Evolutionary conservation across 176 grass and related monocot genomes (phyloP), one percentile per base, ranked within the genome.

Genomic region (Tuctoria greenei): DNA sequence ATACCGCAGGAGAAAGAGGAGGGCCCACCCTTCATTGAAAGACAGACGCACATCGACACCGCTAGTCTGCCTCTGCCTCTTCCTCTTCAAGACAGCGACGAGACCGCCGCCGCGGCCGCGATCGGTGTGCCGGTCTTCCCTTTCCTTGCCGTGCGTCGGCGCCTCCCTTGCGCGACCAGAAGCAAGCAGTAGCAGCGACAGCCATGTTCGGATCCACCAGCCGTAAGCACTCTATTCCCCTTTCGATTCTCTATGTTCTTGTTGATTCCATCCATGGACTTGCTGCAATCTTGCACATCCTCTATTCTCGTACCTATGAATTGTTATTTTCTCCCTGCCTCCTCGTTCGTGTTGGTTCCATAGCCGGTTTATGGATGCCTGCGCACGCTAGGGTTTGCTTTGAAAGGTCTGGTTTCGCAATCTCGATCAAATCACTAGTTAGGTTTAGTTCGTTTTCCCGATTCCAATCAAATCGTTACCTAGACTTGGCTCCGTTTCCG

Each of bases 191-290:
- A 64, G 5, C 39, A 51, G 66, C 39, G 54, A 77, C 55, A 72
- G 79, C 79, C 79, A 90, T 90, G 88, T 90, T 90, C 70, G 88
- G 88, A 64, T 79, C 83, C n/a, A 86, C 34, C 57, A 90, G 71
- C 47, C 80, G 88, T 90, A 90, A 78, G 82, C 50, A 4, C 9
- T 14, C 17, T 14, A 8, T 9, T 8, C 1, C 0, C 45, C 38
- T n/a, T n/a, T 8, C 51, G 20, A 21, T n/a, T 9, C 16, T 5
- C 20, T 4, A 20, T 25, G 1, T 70, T 2, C 44, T 18, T 12
- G 52, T 58, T 37, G 71, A 57, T 74, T 31, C 2, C 1, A 2
- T 72, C 50, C 51, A 26, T 73, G 14, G 24, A 21, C 56, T 58
- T 58, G n/a, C 13, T 25, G 20, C 36, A 57, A 25, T 57, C 54